phyloP scores from a whole-genome alignment of 495 filamentous ascomycete genomes.

The Aspergillus nanangensis region DNA sequence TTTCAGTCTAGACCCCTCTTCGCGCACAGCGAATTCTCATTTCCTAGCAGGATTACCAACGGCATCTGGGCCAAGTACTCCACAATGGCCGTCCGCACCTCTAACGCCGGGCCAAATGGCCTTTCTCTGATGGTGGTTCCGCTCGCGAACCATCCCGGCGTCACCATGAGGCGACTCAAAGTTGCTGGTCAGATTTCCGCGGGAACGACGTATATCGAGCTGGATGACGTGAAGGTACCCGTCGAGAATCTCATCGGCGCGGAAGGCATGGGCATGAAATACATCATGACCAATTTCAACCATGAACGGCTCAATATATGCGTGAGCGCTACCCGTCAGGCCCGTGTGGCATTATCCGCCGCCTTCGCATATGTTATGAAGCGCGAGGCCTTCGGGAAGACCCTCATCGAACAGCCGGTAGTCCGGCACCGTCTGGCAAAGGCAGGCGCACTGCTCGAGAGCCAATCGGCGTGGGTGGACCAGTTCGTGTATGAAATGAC shows the following conservation, averaged over 20 bases:
- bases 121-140: slow-evolving; percentile 66
- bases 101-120: slow-evolving; percentile 53
- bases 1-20: too few relatives aligned
- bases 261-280: slow-evolving; percentile 67
- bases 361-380: slow-evolving; percentile 67
- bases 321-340: slow-evolving; percentile 55
- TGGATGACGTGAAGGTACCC: slow-evolving; percentile 69
- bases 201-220: slow-evolving; percentile 72
- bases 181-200: slow-evolving; percentile 55
- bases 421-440: slow-evolving; percentile 69
- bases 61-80: slow-evolving; percentile 70
- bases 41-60: slow-evolving; percentile 70
- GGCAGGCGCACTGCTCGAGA: slow-evolving; percentile 63
- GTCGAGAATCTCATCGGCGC: slow-evolving; percentile 63
- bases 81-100: slow-evolving; percentile 73
- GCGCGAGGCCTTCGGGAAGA: slow-evolving; percentile 71
- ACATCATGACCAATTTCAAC: slow-evolving; percentile 84
- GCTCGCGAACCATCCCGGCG: slow-evolving; percentile 55
- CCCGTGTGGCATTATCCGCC: slow-evolving; percentile 58
- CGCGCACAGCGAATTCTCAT: too few relatives aligned
- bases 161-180: slow-evolving; percentile 60
- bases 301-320: slow-evolving; percentile 68
- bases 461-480: slow-evolving; percentile 69
- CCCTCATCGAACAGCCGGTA: slow-evolving; percentile 68
- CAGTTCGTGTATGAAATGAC: slow-evolving; percentile 66